Evolutionary conservation across 2,329 filamentous ascomycete genomes (phyloP).

Genomic region (Elsinoe necatrix): DNA sequence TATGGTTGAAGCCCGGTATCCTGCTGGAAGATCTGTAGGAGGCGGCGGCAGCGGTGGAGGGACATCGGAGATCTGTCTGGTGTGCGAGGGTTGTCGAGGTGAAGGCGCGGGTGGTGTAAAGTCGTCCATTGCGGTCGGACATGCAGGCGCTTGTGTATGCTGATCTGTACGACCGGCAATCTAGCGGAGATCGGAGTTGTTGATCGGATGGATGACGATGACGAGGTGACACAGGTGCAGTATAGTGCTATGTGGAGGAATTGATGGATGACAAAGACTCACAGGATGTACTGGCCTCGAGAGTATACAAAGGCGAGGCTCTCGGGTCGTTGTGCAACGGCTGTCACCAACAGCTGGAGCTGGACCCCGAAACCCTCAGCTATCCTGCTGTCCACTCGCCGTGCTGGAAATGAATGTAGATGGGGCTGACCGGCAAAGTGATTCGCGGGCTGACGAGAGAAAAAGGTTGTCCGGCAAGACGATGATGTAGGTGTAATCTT

Average conservation of each 20-base stretch:
- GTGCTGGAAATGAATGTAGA: background rate
- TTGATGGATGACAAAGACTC: conserved; percentile 5
- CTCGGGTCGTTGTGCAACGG: background rate
- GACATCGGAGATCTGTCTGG: conserved; percentile 7
- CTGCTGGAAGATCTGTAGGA: conserved; percentile 9
- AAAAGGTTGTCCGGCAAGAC: background rate
- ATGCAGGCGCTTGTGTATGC: conserved; percentile 2
- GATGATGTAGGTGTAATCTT: background rate
- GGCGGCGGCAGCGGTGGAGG: conserved; percentile 16
- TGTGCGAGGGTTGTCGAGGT: conserved; percentile 1
- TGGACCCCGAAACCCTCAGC: conserved; percentile 7
- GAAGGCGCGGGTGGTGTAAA: conserved; percentile 14
- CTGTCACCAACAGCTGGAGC: conserved; percentile 12
- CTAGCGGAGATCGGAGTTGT: conserved; percentile 5
- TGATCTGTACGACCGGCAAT: background rate
- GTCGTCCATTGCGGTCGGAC: conserved; percentile 14
- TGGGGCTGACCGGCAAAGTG: background rate
- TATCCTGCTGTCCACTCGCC: background rate
- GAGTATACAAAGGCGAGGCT: background rate
- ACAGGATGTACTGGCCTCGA: background rate
- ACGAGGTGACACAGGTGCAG: background rate
- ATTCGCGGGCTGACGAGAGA: background rate
- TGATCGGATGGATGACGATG: conserved; percentile 1
- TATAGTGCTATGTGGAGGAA: background rate
- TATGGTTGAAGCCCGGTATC: conserved; percentile 14